Evolutionary conservation across 108 stramenopile genomes (phyloP).

Genomic region (Discostella stelligeroides): DNA sequence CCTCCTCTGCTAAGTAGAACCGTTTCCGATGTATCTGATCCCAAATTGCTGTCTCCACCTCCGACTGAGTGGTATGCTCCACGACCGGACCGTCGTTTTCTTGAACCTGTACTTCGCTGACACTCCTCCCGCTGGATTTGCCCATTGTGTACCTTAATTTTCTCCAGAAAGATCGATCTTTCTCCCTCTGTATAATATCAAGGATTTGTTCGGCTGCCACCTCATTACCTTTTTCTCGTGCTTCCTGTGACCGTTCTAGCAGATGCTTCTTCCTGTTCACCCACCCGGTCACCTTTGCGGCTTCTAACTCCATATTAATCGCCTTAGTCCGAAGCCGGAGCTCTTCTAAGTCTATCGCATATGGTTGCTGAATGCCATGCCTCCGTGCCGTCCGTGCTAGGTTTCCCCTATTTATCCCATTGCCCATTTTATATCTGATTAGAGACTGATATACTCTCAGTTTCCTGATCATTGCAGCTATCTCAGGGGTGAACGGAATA

Average conservation of each 20-base stretch:
- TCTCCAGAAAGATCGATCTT: constrained; percentile 24
- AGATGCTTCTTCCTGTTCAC: not conserved
- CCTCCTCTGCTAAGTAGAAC: constrained; percentile 2
- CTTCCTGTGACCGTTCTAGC: not conserved
- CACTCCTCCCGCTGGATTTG: not conserved
- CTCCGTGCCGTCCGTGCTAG: no score
- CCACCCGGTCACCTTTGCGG: no score
- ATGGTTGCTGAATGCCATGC: no score
- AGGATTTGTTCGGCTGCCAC: no score
- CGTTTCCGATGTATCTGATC: not conserved
- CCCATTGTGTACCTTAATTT: constrained; percentile 5
- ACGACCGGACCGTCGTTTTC: not conserved
- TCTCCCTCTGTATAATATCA: constrained; percentile 18
- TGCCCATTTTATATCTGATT: no score
- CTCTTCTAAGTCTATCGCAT: no score
- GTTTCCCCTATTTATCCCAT: no score
- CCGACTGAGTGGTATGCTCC: not conserved
- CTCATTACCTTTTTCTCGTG: not conserved
- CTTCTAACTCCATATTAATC: no score
- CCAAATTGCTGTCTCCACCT: constrained; percentile 1
- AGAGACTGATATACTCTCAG: constrained; percentile 1
- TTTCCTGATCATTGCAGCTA: not conserved
- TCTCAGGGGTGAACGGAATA: not conserved
- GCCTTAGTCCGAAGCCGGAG: no score
- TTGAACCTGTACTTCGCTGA: constrained; percentile 13